Percentiles rank a stretch among this genome's conserved stretches.
phyloP scores from a whole-genome alignment of 371 early-diverging fungal species.

The Entomophthora muscae region DNA sequence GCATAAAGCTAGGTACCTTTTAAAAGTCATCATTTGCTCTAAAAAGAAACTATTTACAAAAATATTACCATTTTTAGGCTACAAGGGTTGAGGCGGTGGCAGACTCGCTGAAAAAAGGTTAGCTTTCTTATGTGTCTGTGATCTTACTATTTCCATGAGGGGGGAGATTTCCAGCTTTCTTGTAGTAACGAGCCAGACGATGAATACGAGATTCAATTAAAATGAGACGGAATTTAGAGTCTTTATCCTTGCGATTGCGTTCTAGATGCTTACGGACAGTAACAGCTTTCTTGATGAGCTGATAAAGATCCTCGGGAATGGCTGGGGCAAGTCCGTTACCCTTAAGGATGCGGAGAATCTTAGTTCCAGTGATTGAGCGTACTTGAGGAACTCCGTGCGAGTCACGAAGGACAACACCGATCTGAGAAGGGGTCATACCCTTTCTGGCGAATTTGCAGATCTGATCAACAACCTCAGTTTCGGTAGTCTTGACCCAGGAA shows the following conservation, averaged over 20 bases:
- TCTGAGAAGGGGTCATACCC: conserved; percentile 97
- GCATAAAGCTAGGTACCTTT: not conserved
- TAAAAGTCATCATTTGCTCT: not conserved
- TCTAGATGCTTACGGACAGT: conserved; percentile 98
- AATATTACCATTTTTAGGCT: conserved; percentile 27
- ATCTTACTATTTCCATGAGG: conserved; percentile 95
- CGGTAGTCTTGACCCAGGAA: conserved; percentile 91
- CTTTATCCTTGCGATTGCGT: conserved; percentile 97
- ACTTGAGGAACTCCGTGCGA: conserved; percentile 97
- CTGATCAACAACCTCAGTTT: conserved; percentile 93
- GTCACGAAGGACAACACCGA: conserved; percentile 98
- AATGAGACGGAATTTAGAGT: conserved; percentile 99
- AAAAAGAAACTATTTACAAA: not conserved
- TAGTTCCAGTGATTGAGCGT: conserved; percentile 88
- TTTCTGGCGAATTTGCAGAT: conserved; percentile 99
- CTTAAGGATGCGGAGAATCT: conserved; percentile 88
- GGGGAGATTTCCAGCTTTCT: conserved; percentile 91
- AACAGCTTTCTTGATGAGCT: conserved; percentile 99
- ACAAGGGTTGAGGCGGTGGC: conserved; percentile 71
- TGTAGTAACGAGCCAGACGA: conserved; percentile 99
- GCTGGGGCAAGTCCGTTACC: conserved; percentile 84
- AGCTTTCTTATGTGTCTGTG: conserved; percentile 5
- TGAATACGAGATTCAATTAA: conserved; percentile 97
- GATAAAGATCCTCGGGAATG: conserved; percentile 99
- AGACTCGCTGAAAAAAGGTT: conserved; percentile 38